These are phyloP conservation scores for Aaosphaeria pasadenensis DNA, from an alignment of 2,329 filamentous ascomycete species.

Conservation along the genomic window DNA sequence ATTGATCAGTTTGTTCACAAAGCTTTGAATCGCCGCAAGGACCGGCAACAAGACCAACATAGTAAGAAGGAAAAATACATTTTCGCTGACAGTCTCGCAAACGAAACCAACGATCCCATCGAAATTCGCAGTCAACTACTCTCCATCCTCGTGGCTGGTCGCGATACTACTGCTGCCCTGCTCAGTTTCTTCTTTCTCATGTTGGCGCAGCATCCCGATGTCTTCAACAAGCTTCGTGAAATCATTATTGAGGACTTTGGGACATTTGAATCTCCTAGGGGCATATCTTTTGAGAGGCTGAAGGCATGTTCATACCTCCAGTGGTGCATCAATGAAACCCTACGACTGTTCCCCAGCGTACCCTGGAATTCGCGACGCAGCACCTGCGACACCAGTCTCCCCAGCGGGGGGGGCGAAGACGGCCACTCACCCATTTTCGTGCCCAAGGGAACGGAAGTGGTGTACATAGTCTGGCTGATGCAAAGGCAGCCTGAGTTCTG, in stretches of 20 bases:
- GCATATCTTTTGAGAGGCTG: neutral
- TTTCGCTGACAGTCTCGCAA: conserved; percentile 76
- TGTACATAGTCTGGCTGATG: neutral
- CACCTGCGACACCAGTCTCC: conserved; percentile 21
- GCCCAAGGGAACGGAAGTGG: conserved; percentile 2
- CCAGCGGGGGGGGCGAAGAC: conserved; percentile 23
- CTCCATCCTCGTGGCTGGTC: conserved; percentile 71
- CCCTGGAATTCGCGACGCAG: conserved; percentile 20
- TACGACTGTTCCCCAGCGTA: conserved; percentile 19
- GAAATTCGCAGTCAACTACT: conserved; percentile 75
- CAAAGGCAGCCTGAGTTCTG: neutral
- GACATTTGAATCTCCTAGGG: neutral
- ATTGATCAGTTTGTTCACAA: conserved; percentile 1
- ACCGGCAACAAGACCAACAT: neutral
- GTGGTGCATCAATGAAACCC: neutral
- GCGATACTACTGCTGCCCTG: conserved; percentile 76
- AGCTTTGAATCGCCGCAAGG: neutral
- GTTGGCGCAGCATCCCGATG: conserved; percentile 65
- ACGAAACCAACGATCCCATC: conserved; percentile 62
- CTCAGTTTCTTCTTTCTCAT: conserved; percentile 69
- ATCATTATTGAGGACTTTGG: conserved; percentile 53
- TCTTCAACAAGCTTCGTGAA: conserved; percentile 62
- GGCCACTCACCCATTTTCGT: conserved; percentile 21
- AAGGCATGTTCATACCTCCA: neutral
- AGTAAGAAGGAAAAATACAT: conserved; percentile 20